Evolutionary conservation across 2,329 filamentous ascomycete genomes (phyloP), one percentile per base, ranked within the genome.

Genomic region (Paraphoma chrysanthemicola): DNA sequence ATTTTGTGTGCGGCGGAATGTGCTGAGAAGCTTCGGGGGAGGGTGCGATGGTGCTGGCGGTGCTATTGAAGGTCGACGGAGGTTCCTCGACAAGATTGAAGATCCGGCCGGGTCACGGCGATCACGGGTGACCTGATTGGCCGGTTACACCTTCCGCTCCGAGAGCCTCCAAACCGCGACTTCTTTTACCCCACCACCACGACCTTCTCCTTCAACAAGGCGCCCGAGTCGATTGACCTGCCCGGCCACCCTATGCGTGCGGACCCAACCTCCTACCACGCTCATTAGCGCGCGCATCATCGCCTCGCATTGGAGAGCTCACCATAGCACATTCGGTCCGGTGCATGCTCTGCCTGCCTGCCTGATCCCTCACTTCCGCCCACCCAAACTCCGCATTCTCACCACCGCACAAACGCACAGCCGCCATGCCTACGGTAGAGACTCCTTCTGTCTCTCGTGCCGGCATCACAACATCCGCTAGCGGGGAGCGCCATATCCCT

Each of bases 401-500:
- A 18, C 57, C 29, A 47, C 17, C 6, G 16, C n/a, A 39, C 5
- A 48, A 44, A 14, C 46, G 44, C 59, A 38, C 36, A 33, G 33
- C 17, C 11, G 44, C 49, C n/a, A 75, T 75, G 71, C 69, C 73
- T 42, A 66, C 71, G 7, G 66, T 70, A 44, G 70, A 73, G 44
- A 68, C 68, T 18, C 60, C 68, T 7, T 48, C 63, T 18, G 62
- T 75, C 38, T 78, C 78, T 43, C 77, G 77, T 51, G 76, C 82
- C 12, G 82, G 82, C 72, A 89, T 94, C 68, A 89, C 89, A 50
- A 89, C 93, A 74, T 85, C 88, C 48, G 76, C 78, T 61, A 91
- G 87, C 66, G 96, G 95, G 72, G 87, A 93, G 73, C 91, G 93
- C 44, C 89, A 93, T 68, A 98, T 99, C 55, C 95, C 95, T 28